phyloP scores from a whole-genome alignment of 2,329 filamentous ascomycete genomes.

The Fusarium oligoseptatum region DNA sequence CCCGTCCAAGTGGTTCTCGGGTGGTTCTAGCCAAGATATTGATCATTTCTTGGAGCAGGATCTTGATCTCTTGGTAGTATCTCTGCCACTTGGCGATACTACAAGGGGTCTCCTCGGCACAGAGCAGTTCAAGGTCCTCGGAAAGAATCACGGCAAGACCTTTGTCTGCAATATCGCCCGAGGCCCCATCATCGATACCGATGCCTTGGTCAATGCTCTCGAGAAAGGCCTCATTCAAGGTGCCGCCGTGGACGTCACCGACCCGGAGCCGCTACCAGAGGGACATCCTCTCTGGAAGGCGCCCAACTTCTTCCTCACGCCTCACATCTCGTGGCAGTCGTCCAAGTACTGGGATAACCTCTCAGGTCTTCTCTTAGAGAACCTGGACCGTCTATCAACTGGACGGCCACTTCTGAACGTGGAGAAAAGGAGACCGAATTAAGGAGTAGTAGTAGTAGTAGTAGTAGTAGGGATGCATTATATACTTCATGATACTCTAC shows the following conservation, averaged over 20 bases:
- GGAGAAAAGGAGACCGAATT: constrained; percentile 19
- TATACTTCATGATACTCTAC: not conserved
- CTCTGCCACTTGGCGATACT: constrained; percentile 51
- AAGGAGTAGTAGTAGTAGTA: not conserved
- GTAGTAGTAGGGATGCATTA: not conserved
- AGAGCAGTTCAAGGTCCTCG: constrained; percentile 57
- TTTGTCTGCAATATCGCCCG: constrained; percentile 77
- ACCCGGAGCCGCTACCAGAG: constrained; percentile 77
- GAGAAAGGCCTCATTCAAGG: constrained; percentile 58
- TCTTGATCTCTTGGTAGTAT: constrained; percentile 60
- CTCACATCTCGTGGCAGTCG: constrained; percentile 55
- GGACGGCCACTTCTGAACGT: constrained; percentile 49
- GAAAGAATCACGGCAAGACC: constrained; percentile 48
- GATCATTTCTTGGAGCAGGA: constrained; percentile 59
- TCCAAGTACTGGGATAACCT: constrained; percentile 45
- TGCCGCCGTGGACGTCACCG: constrained; percentile 78
- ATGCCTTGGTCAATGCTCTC: constrained; percentile 70
- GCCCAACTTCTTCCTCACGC: constrained; percentile 71
- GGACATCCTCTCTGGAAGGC: constrained; percentile 75
- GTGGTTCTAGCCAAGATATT: constrained; percentile 49
- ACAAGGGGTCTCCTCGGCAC: constrained; percentile 56
- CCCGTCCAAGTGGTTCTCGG: constrained; percentile 59
- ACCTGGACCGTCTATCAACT: constrained; percentile 46
- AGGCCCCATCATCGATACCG: constrained; percentile 57
- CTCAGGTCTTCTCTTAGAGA: constrained; percentile 45